Conservation (phyloP, 257 asterid species). For the Echites panduratus region DNA sequence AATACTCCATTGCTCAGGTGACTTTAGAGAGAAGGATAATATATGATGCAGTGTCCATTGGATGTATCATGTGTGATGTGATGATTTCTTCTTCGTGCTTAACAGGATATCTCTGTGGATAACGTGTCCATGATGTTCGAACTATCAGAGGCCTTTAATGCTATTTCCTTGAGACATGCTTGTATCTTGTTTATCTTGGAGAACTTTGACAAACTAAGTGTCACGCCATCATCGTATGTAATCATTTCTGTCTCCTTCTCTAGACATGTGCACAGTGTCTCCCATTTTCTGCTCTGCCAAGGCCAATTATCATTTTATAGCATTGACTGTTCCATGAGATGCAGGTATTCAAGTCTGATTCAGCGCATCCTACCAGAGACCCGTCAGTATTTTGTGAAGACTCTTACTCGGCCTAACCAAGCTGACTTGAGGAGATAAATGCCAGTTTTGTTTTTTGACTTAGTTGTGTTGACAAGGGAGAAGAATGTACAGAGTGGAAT, state of each 20-base stretch:
- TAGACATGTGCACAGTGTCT: neutral
- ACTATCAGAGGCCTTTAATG: constrained; percentile 89
- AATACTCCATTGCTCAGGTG: constrained; percentile 89
- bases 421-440: constrained; percentile 46
- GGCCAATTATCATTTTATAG: neutral
- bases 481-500: constrained; percentile 50
- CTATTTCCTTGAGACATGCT: constrained; percentile 64
- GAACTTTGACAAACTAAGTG: constrained; percentile 53
- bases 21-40: constrained; percentile 7
- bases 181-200: constrained; percentile 81
- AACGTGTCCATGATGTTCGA: constrained; percentile 86
- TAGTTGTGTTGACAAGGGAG: constrained; percentile 28
- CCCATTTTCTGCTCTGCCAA: neutral
- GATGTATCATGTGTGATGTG: constrained; percentile 23
- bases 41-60: neutral
- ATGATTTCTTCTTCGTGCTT: constrained; percentile 23
- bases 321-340: neutral
- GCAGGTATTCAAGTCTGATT: constrained; percentile 73
- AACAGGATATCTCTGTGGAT: constrained; percentile 76
- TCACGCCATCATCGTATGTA: constrained; percentile 66
- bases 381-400: constrained; percentile 62
- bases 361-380: constrained; percentile 74
- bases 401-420: constrained; percentile 49
- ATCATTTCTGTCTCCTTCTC: neutral
- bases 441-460: constrained; percentile 43